Percentiles rank a stretch among this genome's conserved stretches.
phyloP scores from a whole-genome alignment of 257 asterid species.

The Ilex asprella region DNA sequence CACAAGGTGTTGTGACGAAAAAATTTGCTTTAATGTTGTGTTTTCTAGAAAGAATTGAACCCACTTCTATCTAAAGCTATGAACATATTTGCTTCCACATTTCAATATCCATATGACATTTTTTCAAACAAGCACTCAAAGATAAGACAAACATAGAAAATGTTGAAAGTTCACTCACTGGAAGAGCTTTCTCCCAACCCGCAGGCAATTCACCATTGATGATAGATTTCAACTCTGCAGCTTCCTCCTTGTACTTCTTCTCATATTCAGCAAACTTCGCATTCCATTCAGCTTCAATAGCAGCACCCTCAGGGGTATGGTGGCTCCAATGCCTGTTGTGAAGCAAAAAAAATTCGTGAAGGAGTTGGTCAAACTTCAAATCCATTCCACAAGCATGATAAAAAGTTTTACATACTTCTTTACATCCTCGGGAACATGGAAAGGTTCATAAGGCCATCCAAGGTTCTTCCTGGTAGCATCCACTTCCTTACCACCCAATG shows the following conservation, averaged over 20 bases:
- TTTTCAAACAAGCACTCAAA: not conserved
- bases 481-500: conserved; percentile 89
- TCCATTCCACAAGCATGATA: conserved; percentile 4
- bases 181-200: conserved; percentile 85
- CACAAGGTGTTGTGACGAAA: no score
- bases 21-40: no score
- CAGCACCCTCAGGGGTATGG: conserved; percentile 71
- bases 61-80: no score
- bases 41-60: no score
- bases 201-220: conserved; percentile 59
- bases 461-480: conserved; percentile 95
- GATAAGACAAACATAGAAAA: conserved; percentile 3
- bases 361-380: not conserved
- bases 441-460: conserved; percentile 87
- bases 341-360: conserved; percentile 13
- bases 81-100: no score
- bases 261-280: conserved; percentile 79
- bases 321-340: conserved; percentile 82
- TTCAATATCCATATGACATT: no score
- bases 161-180: conserved; percentile 41
- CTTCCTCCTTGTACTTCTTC: conserved; percentile 78
- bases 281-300: conserved; percentile 87
- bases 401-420: conserved; percentile 44
- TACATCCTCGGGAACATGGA: conserved; percentile 91
- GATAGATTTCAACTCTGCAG: conserved; percentile 67